Conservation (phyloP, 1,139 yeast species). For the Scheffersomyces illinoinensis region DNA sequence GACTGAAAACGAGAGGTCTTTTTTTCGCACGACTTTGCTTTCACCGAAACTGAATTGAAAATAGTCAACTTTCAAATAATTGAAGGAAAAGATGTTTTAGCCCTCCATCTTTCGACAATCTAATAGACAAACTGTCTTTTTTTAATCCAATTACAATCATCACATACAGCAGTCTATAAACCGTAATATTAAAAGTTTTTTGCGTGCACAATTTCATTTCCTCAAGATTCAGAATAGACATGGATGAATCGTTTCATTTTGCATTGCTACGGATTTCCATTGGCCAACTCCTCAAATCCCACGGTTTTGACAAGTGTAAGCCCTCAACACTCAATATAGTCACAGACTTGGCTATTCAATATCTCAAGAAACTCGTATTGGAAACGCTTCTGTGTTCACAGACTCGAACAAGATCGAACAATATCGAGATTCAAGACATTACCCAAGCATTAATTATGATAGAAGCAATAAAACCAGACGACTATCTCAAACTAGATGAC, state of each 20-base stretch:
- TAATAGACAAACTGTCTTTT: neutral
- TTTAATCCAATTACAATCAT: too few relatives aligned
- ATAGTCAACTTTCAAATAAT: neutral
- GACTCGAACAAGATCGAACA: conserved; percentile 15
- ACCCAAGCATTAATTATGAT: conserved; percentile 20
- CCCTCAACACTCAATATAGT: conserved; percentile 22
- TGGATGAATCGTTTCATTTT: conserved; percentile 26
- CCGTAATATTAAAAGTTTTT: neutral
- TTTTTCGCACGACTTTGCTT: neutral
- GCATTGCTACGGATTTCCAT: conserved; percentile 24
- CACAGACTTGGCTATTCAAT: conserved; percentile 24
- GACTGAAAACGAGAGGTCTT: neutral
- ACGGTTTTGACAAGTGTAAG: conserved; percentile 28
- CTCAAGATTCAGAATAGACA: conserved; percentile 1
- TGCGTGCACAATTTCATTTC: neutral
- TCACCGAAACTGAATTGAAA: neutral
- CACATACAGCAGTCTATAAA: neutral
- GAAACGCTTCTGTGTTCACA: conserved; percentile 17
- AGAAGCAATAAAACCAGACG: conserved; percentile 19
- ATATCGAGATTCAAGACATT: conserved; percentile 17
- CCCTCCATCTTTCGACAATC: neutral
- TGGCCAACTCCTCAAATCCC: conserved; percentile 25
- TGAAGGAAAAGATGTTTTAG: neutral
- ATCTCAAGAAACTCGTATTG: conserved; percentile 14
- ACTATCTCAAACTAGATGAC: conserved; percentile 15